Evolutionary conservation across 768 basidiomycete genomes (phyloP), one percentile per base, ranked within the genome.

Genomic region (Neoboletus subvelutipes): DNA sequence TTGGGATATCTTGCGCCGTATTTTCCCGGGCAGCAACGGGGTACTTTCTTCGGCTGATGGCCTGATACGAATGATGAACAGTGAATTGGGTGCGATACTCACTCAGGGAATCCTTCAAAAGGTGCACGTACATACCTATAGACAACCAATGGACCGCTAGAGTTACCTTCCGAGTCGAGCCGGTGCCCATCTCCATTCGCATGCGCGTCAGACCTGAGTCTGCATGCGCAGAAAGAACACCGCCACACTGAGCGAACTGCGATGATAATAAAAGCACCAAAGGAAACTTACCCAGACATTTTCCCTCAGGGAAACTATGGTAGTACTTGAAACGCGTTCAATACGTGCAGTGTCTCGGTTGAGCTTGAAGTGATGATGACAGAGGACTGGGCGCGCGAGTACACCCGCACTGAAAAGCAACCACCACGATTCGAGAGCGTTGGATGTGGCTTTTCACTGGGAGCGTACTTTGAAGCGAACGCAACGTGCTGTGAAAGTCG

Each of bases 11-110:
- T 15, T 28, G 28, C 18, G 45, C 4, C 2, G 55, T 0, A 24
- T n/a, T 36, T 34, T 52, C 11, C 54, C 65, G 1, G 51, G 54
- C 2, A 67, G 18, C n/a, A 65, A 29, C 3, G 58, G 58, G 1
- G 42, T 40, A 5, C 34, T 26, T 45, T 65, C 61, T 36, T 54
- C 55, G 5, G 54, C 41, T 1, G 61, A 17, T 1, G 45, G 1
- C 17, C 54, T 60, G 18, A 20, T 2, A 18, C 1, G 11, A 17
- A 33, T 1, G 34, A 13, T n/a, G 2, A 26, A 22, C 2, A 6
- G n/a, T 29, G 8, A 24, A 17, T 12, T 3, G 18, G 20, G 22
- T 7, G 6, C 4, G 12, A 18, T 39, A 12, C 12, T 6, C 24
- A n/a, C 28, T 5, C 6, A 22, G 10, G 36, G 1, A 17, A 29